Percentiles rank a stretch among this genome's conserved stretches.
Evolutionary conservation across 306 rosid genomes (phyloP).

Genomic region (Trichosanthes truncata): DNA sequence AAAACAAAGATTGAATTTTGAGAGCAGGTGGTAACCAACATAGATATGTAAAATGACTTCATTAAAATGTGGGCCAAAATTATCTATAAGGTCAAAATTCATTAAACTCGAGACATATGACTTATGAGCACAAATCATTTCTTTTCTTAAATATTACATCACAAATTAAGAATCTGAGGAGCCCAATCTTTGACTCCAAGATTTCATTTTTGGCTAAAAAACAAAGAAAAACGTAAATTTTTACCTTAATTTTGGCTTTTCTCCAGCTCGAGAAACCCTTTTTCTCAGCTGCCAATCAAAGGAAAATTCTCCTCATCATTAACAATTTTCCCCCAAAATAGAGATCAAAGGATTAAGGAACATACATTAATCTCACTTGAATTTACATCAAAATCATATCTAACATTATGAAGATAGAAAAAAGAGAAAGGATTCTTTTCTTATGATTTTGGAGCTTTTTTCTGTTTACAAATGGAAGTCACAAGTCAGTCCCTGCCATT

Average conservation of each 20-base stretch:
- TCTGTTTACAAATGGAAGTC: conserved; percentile 7
- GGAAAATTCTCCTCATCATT: background rate
- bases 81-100: background rate
- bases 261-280: background rate
- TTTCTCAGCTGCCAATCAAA: background rate
- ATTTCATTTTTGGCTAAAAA: background rate
- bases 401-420: background rate
- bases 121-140: background rate
- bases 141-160: background rate
- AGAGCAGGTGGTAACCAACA: background rate
- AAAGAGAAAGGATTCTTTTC: too few species aligned
- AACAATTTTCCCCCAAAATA: background rate
- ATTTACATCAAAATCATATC: background rate
- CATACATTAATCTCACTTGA: background rate
- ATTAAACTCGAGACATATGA: background rate
- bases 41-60: too few species aligned
- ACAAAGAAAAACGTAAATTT: background rate
- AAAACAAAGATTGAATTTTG: background rate
- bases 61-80: background rate
- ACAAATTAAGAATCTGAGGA: background rate
- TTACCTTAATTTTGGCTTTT: background rate
- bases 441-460: background rate
- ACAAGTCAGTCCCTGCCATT: conserved; percentile 21
- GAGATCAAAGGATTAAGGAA: background rate
- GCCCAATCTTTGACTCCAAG: background rate